Base-by-base conservation (phyloP, 192 early-diverging fungal genomes). In the Rhizoclosmatium sp. region DNA sequence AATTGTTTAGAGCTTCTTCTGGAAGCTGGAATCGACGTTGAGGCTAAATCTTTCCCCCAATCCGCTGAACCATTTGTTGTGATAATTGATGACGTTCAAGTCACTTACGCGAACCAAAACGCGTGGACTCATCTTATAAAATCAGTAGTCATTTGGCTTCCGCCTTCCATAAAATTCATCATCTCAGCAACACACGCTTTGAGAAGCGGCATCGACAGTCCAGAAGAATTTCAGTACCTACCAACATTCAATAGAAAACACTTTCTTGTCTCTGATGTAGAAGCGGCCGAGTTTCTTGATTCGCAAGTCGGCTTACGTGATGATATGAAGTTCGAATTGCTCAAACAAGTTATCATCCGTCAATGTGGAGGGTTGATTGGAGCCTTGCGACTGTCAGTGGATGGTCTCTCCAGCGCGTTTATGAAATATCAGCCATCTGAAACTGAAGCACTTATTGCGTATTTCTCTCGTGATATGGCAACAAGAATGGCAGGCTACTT, bases 331-430 rank as follows among this genome's bases (percentile, higher is more conserved):
- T 74, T 69, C 59, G 59, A 44, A 68, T 39, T 40, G 7, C 40
- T 74, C 65, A 74, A 42, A 44, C 4, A 68, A 42, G 16, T 14
- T 42, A 47, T 74, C 40, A 74, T 74, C 44, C 19, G 10, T 14
- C 72, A 74, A 65, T 74, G 59, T 42, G 72, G 59, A 19, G 72
- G 72, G 7, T 68, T 74, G 23, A 47, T 74, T 60, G 72, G 72
- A 69, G 72, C 72, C 59, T 68, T 74, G 59, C 72, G 72, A 69
- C 59, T 74, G 45, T 74, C 72, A 39, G 72, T 74, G 9, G 40
- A 65, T 23, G 12, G 5, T 41, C 72, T 74, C 40, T 2, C 64
- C 14, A 5, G 1, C 12, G 72, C 62, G 42, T 74, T 74, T 74
- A 66, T 69, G 46, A 1, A 19, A 41, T 39, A 70, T 48, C 23